phyloP scores from a whole-genome alignment of 2,329 filamentous ascomycete genomes.

The Talaromyces funiculosus region DNA sequence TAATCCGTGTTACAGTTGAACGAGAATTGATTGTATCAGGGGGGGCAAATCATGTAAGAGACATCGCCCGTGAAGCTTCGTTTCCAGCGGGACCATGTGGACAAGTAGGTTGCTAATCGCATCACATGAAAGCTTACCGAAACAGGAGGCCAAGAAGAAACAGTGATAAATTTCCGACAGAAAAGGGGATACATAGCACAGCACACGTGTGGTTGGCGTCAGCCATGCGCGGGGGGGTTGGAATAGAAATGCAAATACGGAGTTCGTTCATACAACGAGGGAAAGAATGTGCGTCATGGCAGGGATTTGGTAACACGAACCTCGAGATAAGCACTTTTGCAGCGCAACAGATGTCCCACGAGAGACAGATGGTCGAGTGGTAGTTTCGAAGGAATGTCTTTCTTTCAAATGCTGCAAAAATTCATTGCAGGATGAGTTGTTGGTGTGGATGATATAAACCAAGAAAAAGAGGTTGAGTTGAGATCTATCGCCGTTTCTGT shows the following conservation, averaged over 20 bases:
- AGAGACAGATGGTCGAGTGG: not conserved
- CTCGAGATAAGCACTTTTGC: conserved; percentile 15
- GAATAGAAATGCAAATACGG: not conserved
- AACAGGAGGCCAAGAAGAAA: conserved; percentile 2
- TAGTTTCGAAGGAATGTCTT: not conserved
- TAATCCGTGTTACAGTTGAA: not conserved
- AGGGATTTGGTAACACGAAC: conserved; percentile 15
- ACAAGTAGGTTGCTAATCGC: not conserved
- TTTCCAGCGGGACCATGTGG: not conserved
- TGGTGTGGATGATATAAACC: not conserved
- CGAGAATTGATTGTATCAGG: not conserved
- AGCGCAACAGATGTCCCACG: conserved; percentile 1
- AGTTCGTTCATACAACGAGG: not conserved
- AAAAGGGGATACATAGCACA: not conserved
- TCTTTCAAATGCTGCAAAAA: not conserved
- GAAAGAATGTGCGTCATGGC: conserved; percentile 15
- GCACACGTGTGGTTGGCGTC: conserved; percentile 7
- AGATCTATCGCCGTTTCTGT: conserved; percentile 11
- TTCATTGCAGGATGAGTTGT: not conserved
- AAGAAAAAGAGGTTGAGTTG: not conserved
- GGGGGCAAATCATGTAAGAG: not conserved
- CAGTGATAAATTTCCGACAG: not conserved
- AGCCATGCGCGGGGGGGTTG: conserved; percentile 5
- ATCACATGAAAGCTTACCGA: conserved; percentile 7
- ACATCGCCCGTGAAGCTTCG: not conserved